Evolutionary conservation across 2,329 filamentous ascomycete species (phyloP).

Genomic region (Talaromyces albobiverticillius): DNA sequence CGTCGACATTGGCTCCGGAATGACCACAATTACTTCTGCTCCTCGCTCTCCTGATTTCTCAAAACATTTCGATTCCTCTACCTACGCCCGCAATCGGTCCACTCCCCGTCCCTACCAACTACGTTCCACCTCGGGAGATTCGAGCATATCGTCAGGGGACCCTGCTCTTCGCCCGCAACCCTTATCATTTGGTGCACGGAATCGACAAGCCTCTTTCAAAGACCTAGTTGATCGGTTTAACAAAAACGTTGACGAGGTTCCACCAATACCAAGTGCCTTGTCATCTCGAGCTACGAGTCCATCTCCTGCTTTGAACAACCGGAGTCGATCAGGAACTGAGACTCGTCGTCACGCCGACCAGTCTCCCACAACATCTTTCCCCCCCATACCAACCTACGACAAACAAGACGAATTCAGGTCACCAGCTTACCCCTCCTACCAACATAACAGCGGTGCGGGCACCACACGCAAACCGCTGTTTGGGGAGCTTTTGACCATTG

Average conservation of each 20-base stretch:
- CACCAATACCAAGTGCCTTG: constrained; percentile 38
- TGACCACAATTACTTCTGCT: constrained; percentile 20
- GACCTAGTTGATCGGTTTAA: constrained; percentile 79
- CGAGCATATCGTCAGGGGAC: constrained; percentile 19
- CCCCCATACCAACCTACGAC: constrained; percentile 11
- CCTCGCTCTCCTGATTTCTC: constrained; percentile 10
- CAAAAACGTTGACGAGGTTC: constrained; percentile 52
- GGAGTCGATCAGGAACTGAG: constrained; percentile 22
- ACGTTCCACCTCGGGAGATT: constrained; percentile 33
- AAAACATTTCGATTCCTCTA: constrained; percentile 25
- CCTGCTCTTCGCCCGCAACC: constrained; percentile 19
- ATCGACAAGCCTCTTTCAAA: constrained; percentile 67
- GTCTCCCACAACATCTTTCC: constrained; percentile 20
- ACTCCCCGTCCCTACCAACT: constrained; percentile 22
- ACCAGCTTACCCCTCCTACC: background rate
- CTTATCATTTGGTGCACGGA: constrained; percentile 23
- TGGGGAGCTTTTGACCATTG: constrained; percentile 67
- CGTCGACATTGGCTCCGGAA: constrained; percentile 20
- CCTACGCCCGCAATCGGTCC: constrained; percentile 18
- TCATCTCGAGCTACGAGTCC: constrained; percentile 38
- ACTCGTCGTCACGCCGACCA: constrained; percentile 17
- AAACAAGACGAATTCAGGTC: background rate
- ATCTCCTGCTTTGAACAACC: constrained; percentile 23
- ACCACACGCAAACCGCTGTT: constrained; percentile 60
- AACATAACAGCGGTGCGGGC: background rate